Conservation (phyloP, 768 basidiomycete genomes). For the Coprinopsis cinerea region DNA sequence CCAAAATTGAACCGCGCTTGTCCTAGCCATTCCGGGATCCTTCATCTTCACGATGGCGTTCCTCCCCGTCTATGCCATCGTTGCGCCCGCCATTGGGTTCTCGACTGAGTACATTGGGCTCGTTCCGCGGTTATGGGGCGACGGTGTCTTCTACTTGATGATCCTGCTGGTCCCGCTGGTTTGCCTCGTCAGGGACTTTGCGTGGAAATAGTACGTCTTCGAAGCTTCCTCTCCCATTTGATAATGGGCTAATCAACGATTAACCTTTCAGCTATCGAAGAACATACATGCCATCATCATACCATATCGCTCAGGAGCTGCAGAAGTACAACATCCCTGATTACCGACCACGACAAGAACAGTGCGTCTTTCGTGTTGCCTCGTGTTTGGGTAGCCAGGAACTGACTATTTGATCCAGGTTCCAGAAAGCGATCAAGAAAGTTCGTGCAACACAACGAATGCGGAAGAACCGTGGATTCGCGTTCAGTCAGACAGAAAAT, state of each 20-base stretch:
- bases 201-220: slow-evolving; percentile 89
- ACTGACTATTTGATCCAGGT: slow-evolving; percentile 44
- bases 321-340: slow-evolving; percentile 98
- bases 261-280: slow-evolving; percentile 65
- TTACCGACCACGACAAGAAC: slow-evolving; percentile 95
- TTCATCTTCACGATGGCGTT: slow-evolving; percentile 96
- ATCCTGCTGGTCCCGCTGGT: slow-evolving; percentile 79
- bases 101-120: slow-evolving; percentile 89
- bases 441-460: slow-evolving; percentile 98
- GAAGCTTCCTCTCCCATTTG: slow-evolving; percentile 2
- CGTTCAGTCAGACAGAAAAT: slow-evolving; percentile 95
- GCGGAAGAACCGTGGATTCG: slow-evolving; percentile 94
- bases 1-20: slow-evolving; percentile 10
- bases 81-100: slow-evolving; percentile 83
- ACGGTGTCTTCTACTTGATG: slow-evolving; percentile 84
- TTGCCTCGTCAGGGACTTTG: slow-evolving; percentile 83
- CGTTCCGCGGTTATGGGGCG: slow-evolving; percentile 85
- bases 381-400: neutral
- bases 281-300: slow-evolving; percentile 87
- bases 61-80: slow-evolving; percentile 82
- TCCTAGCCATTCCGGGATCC: slow-evolving; percentile 88
- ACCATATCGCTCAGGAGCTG: slow-evolving; percentile 98
- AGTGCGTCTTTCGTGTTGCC: slow-evolving; percentile 46
- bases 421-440: slow-evolving; percentile 99
- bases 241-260: slow-evolving; percentile 3